Evolutionary conservation across 768 basidiomycete species (phyloP).

Genomic region (Crepidotus variabilis): DNA sequence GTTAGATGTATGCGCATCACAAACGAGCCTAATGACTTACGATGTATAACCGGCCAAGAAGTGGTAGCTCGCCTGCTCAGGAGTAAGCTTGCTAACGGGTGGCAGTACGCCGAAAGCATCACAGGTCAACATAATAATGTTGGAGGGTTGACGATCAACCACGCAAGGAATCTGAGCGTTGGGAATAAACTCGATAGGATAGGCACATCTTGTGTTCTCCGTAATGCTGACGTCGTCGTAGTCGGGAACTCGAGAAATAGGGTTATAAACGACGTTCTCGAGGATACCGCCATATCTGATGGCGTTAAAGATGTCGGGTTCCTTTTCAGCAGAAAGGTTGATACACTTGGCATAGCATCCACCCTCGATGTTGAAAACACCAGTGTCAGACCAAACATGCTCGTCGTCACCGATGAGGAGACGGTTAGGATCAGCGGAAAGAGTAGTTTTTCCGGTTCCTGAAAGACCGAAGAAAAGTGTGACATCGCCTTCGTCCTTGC

Average conservation of each 20-base stretch:
- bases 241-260: constrained; percentile 75
- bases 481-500: constrained; percentile 83
- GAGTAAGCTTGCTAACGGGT: constrained; percentile 87
- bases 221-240: constrained; percentile 97
- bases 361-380: constrained; percentile 99
- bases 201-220: constrained; percentile 99
- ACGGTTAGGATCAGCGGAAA: constrained; percentile 93
- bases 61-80: constrained; percentile 96
- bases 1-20: constrained; percentile 12
- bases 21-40: constrained; percentile 34
- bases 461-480: constrained; percentile 99
- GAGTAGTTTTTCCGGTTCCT: constrained; percentile 97
- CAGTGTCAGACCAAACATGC: constrained; percentile 98
- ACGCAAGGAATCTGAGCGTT: constrained; percentile 93
- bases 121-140: constrained; percentile 96
- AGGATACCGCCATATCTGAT: constrained; percentile 95
- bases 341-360: constrained; percentile 99
- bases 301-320: constrained; percentile 95
- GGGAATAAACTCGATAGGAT: constrained; percentile 96
- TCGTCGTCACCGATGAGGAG: constrained; percentile 98
- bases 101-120: constrained; percentile 98
- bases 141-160: constrained; percentile 83
- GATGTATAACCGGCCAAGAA: constrained; percentile 97
- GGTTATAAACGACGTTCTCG: constrained; percentile 98
- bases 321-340: constrained; percentile 95